phyloP scores from a whole-genome alignment of 306 rosid genomes.

The Lupinus albus region DNA sequence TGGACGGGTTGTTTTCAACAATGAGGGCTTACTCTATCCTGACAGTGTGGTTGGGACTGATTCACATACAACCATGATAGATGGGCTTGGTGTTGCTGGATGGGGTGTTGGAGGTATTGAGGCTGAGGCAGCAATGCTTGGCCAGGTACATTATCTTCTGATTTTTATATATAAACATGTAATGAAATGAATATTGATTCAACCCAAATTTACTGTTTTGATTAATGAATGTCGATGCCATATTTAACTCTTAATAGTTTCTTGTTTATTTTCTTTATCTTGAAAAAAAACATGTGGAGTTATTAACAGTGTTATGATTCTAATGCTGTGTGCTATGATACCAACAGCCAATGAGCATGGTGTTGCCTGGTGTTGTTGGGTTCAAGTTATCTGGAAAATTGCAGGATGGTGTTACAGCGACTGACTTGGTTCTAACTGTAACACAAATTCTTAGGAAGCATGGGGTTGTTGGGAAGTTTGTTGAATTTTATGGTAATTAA shows the following conservation, averaged over 20 bases:
- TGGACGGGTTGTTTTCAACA: constrained; percentile 90
- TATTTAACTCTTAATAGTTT: constrained; percentile 15
- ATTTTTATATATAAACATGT: constrained; percentile 19
- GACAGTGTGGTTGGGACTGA: constrained; percentile 98
- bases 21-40: constrained; percentile 79
- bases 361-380: constrained; percentile 94
- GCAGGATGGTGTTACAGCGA: constrained; percentile 82
- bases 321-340: constrained; percentile 40
- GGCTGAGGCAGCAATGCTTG: constrained; percentile 97
- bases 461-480: constrained; percentile 95
- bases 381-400: constrained; percentile 85
- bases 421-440: constrained; percentile 90
- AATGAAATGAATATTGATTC: constrained; percentile 14
- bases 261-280: constrained; percentile 31
- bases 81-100: constrained; percentile 94
- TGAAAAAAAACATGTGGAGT: constrained; percentile 1
- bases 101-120: constrained; percentile 99
- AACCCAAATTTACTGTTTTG: background rate
- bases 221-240: constrained; percentile 16
- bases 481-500: constrained; percentile 82
- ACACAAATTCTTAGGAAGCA: constrained; percentile 94
- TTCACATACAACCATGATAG: constrained; percentile 96
- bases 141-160: constrained; percentile 65
- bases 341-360: constrained; percentile 94
- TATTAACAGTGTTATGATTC: constrained; percentile 24